Evolutionary conservation across 1,284 basidiomycete genomes (phyloP).

Genomic region (Melampsora larici-populina): DNA sequence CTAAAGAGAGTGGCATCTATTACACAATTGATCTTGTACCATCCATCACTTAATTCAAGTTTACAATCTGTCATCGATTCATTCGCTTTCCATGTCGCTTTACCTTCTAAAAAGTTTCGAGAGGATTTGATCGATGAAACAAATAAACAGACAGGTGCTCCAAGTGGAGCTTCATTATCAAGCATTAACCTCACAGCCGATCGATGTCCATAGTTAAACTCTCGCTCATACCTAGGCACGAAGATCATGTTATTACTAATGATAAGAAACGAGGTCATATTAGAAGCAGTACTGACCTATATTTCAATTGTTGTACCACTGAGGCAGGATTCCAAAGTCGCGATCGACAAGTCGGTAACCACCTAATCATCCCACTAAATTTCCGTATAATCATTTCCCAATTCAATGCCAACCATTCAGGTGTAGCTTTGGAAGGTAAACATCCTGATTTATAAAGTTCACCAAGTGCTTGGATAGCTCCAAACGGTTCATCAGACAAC

Average conservation of each 20-base stretch:
- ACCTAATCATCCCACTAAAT: constrained; percentile 24
- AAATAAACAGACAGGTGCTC: constrained; percentile 29
- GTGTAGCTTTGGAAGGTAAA: background rate
- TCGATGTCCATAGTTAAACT: constrained; percentile 29
- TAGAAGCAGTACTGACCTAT: constrained; percentile 10
- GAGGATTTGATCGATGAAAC: constrained; percentile 10
- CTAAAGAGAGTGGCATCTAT: constrained; percentile 4
- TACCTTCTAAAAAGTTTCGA: background rate
- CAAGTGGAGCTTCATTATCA: constrained; percentile 22
- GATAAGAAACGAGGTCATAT: background rate
- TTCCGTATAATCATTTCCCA: constrained; percentile 40
- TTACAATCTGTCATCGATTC: background rate
- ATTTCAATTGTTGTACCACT: constrained; percentile 30
- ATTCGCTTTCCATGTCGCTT: background rate
- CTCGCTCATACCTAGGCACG: constrained; percentile 28
- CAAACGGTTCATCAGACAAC: constrained; percentile 34
- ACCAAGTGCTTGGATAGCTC: constrained; percentile 26
- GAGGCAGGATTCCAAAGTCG: constrained; percentile 29
- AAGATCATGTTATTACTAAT: background rate
- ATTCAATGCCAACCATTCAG: constrained; percentile 36
- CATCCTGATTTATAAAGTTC: constrained; percentile 29
- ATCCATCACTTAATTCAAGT: constrained; percentile 39
- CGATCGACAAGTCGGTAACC: constrained; percentile 21
- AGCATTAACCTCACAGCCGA: constrained; percentile 19
- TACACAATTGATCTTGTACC: constrained; percentile 24